Evolutionary conservation across 2,329 filamentous ascomycete species (phyloP).

Genomic region (Beauveria brongniartii): DNA sequence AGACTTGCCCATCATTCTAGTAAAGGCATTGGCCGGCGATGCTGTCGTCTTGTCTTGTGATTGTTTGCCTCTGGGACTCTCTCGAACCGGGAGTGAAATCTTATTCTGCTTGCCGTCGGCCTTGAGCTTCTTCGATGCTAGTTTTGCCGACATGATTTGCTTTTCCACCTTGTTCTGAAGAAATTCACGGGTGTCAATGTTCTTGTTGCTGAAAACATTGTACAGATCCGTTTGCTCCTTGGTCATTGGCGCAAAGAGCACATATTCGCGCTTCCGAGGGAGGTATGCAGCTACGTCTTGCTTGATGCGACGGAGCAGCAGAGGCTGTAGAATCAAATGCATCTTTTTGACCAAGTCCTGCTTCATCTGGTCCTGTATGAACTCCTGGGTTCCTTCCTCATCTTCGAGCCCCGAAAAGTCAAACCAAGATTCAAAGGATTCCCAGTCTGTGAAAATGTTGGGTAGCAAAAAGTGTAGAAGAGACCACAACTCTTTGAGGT

Average conservation of each 20-base stretch:
- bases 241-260: conserved; percentile 88
- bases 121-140: conserved; percentile 9
- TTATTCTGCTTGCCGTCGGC: conserved; percentile 15
- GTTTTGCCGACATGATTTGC: conserved; percentile 36
- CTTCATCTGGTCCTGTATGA: conserved; percentile 66
- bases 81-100: conserved; percentile 26
- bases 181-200: conserved; percentile 59
- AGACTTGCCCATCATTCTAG: conserved; percentile 37
- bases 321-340: conserved; percentile 85
- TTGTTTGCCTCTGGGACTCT: conserved; percentile 27
- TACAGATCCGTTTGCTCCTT: conserved; percentile 88
- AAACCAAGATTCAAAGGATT: conserved; percentile 93
- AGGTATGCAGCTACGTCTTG: conserved; percentile 84
- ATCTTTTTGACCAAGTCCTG: conserved; percentile 58
- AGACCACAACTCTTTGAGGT: conserved; percentile 90
- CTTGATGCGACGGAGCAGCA: conserved; percentile 82
- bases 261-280: conserved; percentile 95
- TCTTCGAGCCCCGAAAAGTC: conserved; percentile 91
- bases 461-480: conserved; percentile 88
- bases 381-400: conserved; percentile 67
- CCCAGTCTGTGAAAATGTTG: conserved; percentile 85
- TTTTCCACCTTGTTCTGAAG: conserved; percentile 73
- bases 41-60: conserved; percentile 14
- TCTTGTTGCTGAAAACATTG: conserved; percentile 51
- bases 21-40: conserved; percentile 37